Conservation (phyloP, 805 yeast species). For the Pichia exigua region DNA sequence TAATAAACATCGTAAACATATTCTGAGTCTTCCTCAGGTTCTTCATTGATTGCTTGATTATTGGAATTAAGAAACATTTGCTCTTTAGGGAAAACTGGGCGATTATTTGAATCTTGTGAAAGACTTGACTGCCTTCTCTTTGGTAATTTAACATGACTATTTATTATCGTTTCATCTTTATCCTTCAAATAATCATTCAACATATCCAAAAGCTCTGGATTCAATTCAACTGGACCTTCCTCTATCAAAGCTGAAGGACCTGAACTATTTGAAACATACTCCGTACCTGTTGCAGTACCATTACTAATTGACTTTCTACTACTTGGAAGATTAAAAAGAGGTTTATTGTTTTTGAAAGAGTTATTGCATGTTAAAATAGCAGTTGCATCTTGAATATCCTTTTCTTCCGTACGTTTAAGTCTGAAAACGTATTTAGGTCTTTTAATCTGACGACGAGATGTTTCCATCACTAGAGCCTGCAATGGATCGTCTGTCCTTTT, state of each 20-base stretch:
- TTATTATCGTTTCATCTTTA: slow-evolving; percentile 18
- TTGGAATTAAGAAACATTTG: slow-evolving; percentile 12
- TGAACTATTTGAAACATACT: background rate
- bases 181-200: slow-evolving; percentile 49
- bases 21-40: slow-evolving; percentile 32
- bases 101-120: slow-evolving; percentile 13
- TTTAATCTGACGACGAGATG: slow-evolving; percentile 14
- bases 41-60: slow-evolving; percentile 21
- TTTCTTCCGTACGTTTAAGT: slow-evolving; percentile 40
- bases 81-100: slow-evolving; percentile 11
- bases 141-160: slow-evolving; percentile 18
- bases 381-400: slow-evolving; percentile 15
- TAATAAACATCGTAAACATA: slow-evolving; percentile 90
- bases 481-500: slow-evolving; percentile 83
- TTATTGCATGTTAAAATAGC: slow-evolving; percentile 15
- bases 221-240: slow-evolving; percentile 27
- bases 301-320: slow-evolving; percentile 8
- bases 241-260: background rate
- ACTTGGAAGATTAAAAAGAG: slow-evolving; percentile 18
- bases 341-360: slow-evolving; percentile 4
- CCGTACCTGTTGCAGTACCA: background rate
- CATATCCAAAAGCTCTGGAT: slow-evolving; percentile 70
- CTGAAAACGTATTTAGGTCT: slow-evolving; percentile 34
- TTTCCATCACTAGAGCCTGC: slow-evolving; percentile 59
- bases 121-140: slow-evolving; percentile 24